A percentile compares a stretch with the other conserved stretches of the same genome.
Evolutionary conservation across 1,139 yeast species (phyloP).

Genomic region (Pichia sp.): DNA sequence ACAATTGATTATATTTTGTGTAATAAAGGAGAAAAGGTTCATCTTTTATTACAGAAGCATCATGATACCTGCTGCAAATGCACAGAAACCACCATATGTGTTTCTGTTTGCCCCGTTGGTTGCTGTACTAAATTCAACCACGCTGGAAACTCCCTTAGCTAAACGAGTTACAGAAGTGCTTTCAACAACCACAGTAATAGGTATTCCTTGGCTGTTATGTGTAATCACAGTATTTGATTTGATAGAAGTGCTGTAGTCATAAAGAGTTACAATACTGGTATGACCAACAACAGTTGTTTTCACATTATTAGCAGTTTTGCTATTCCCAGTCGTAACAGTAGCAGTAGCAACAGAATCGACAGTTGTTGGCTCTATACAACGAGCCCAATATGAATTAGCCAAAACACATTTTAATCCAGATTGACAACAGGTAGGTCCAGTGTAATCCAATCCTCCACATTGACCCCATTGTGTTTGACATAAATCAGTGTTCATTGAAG

Average conservation of each 20-base stretch:
- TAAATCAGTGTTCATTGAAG: background rate
- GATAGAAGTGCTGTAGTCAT: background rate
- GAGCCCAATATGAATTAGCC: slow-evolving; percentile 26
- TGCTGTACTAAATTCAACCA: slow-evolving; percentile 6
- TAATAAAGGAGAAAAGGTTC: too few species aligned
- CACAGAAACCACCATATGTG: too few species aligned
- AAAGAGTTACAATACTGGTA: background rate
- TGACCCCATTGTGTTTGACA: slow-evolving; percentile 27
- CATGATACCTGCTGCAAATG: too few species aligned
- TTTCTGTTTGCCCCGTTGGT: slow-evolving; percentile 12
- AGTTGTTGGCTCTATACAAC: slow-evolving; percentile 18
- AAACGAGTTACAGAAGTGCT: slow-evolving; percentile 8
- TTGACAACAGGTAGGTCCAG: slow-evolving; percentile 28
- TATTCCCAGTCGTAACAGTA: background rate
- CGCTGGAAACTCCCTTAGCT: slow-evolving; percentile 13
- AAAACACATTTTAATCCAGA: slow-evolving; percentile 24
- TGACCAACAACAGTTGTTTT: background rate
- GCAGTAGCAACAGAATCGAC: background rate
- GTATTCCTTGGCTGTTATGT: slow-evolving; percentile 3
- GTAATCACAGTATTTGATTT: background rate
- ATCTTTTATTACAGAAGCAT: too few species aligned
- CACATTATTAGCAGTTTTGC: background rate
- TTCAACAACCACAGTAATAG: background rate
- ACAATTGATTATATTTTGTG: too few species aligned
- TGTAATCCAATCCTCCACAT: slow-evolving; percentile 29